A percentile compares a stretch with the other conserved stretches of the same genome.
Evolutionary conservation across 345 rosid species (phyloP).

Genomic region (Gossypium longicalyx): DNA sequence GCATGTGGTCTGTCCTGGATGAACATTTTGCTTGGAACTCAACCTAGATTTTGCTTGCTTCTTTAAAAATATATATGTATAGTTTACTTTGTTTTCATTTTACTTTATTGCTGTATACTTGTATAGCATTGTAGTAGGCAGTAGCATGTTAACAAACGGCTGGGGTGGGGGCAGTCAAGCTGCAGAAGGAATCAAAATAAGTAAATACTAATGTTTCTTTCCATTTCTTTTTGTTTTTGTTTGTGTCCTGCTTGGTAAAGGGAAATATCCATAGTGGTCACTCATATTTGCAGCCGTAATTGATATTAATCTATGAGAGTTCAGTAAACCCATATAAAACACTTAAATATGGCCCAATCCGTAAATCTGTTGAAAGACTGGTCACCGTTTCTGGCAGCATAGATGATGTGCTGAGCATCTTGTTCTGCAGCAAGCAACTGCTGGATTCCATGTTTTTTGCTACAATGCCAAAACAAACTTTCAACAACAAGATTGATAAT

Average conservation of each 20-base stretch:
- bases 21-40: constrained; percentile 7
- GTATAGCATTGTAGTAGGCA: not conserved
- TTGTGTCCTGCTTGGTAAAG: not conserved
- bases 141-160: not conserved
- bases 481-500: not conserved
- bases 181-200: not conserved
- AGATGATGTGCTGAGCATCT: constrained; percentile 60
- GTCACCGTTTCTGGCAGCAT: constrained; percentile 43
- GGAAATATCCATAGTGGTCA: not conserved
- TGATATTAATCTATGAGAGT: not conserved
- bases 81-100: not conserved
- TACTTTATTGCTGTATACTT: not conserved
- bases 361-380: not conserved
- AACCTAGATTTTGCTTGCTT: not conserved
- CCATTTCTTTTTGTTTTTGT: not conserved
- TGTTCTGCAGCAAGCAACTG: constrained; percentile 88
- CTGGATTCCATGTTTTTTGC: constrained; percentile 65
- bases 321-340: not conserved
- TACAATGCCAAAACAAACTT: constrained; percentile 13
- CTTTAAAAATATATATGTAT: not conserved
- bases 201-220: not conserved
- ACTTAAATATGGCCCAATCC: not conserved
- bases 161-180: not conserved
- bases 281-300: not conserved
- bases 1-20: constrained; percentile 7